phyloP scores from a whole-genome alignment of 305 asterid species.

The Fraxinus xanthoxyloides region DNA sequence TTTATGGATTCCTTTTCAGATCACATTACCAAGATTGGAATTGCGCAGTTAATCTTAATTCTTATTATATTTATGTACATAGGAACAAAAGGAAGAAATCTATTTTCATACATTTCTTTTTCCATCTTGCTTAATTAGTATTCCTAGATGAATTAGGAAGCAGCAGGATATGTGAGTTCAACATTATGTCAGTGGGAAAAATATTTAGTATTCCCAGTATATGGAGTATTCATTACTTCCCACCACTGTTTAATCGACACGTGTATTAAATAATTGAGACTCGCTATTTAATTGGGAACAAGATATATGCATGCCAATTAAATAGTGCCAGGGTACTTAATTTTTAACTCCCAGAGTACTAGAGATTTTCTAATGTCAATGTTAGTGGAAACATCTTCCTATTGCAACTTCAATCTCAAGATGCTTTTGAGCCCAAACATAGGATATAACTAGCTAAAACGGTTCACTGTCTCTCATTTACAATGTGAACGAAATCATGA shows the following conservation, averaged over 20 bases:
- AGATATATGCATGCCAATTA: not conserved
- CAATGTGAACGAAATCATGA: slow-evolving; percentile 16
- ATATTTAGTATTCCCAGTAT: not conserved
- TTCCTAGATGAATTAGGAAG: not conserved
- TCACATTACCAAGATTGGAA: not conserved
- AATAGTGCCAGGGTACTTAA: not conserved
- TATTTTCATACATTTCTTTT: not conserved
- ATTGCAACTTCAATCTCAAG: slow-evolving; percentile 17
- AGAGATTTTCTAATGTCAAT: not conserved
- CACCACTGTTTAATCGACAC: not conserved
- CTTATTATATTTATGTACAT: not conserved
- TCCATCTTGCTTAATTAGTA: not conserved
- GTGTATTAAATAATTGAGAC: not conserved
- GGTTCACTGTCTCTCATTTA: slow-evolving; percentile 30
- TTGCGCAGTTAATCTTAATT: not conserved
- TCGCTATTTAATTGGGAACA: not conserved
- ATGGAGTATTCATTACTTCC: not conserved
- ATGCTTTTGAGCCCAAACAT: slow-evolving; percentile 16
- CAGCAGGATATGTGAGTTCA: not conserved
- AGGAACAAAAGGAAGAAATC: not conserved
- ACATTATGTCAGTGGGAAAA: not conserved
- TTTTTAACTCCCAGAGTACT: not conserved
- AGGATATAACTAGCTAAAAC: slow-evolving; percentile 20
- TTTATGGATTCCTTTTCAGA: not conserved
- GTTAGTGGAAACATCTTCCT: not conserved